Conservation (phyloP, 1,284 basidiomycete species). For the Pascua sp. region DNA sequence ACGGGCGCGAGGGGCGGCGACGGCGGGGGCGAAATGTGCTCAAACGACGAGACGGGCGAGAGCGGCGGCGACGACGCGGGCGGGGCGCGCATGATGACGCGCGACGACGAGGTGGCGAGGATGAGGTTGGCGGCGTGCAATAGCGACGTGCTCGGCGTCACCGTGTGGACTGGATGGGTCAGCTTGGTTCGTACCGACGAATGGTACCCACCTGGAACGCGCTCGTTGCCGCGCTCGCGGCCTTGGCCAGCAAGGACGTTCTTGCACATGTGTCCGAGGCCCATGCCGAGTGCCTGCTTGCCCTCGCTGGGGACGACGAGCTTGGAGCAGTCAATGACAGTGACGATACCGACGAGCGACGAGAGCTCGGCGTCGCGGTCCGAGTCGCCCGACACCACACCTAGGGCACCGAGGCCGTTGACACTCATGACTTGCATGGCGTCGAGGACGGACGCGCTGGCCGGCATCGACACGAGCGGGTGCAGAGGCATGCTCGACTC, state of each 20-base stretch:
- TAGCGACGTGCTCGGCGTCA: constrained; percentile 28
- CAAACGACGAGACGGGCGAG: constrained; percentile 27
- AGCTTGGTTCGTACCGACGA: constrained; percentile 1
- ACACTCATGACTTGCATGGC: constrained; percentile 42
- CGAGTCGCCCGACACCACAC: constrained; percentile 24
- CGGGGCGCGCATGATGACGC: constrained; percentile 32
- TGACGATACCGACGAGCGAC: constrained; percentile 30
- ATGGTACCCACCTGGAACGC: constrained; percentile 31
- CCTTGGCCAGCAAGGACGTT: constrained; percentile 26
- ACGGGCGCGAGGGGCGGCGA: constrained; percentile 16
- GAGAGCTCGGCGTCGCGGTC: constrained; percentile 12
- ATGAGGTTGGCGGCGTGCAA: constrained; percentile 35
- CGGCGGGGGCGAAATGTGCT: constrained; percentile 18
- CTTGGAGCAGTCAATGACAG: constrained; percentile 27
- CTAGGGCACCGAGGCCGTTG: constrained; percentile 31
- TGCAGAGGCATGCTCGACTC: constrained; percentile 27
- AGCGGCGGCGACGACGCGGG: constrained; percentile 21
- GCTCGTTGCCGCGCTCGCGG: constrained; percentile 33
- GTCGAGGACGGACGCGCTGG: constrained; percentile 31
- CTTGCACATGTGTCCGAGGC: constrained; percentile 32
- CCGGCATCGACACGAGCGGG: constrained; percentile 32
- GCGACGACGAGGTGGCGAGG: constrained; percentile 35
- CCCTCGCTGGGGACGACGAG: constrained; percentile 39
- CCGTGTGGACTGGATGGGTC: constrained; percentile 33
- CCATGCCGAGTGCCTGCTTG: constrained; percentile 33